These are phyloP conservation scores for Colletotrichum australisinense DNA, from an alignment of 2,329 filamentous ascomycete species.

Conservation along the genomic window DNA sequence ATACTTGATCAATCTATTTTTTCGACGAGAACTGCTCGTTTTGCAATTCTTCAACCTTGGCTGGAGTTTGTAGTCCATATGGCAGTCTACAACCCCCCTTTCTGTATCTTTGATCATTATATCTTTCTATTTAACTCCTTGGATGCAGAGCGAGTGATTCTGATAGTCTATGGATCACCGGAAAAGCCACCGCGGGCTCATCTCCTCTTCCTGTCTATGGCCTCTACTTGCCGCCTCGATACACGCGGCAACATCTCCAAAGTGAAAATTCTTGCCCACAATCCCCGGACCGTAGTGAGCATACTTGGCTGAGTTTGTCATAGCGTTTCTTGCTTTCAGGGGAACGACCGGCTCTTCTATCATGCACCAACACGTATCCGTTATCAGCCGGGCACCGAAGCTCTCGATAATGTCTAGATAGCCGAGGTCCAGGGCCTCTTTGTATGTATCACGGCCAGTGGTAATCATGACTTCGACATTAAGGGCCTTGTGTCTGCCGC, in stretches of 20 bases:
- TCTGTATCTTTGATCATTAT: too few relatives aligned
- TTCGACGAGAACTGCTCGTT: too few relatives aligned
- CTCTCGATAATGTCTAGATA: slow-evolving; percentile 43
- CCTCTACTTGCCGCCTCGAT: background rate
- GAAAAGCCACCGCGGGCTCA: background rate
- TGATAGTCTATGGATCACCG: background rate
- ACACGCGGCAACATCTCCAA: background rate
- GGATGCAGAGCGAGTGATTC: too few relatives aligned
- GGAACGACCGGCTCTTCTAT: slow-evolving; percentile 52
- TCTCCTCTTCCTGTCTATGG: background rate
- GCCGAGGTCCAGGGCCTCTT: slow-evolving; percentile 40
- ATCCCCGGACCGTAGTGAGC: slow-evolving; percentile 53
- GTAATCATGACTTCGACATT: slow-evolving; percentile 37
- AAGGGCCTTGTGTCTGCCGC: slow-evolving; percentile 39
- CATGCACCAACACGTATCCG: slow-evolving; percentile 62
- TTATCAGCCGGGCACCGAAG: slow-evolving; percentile 53
- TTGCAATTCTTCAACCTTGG: too few relatives aligned
- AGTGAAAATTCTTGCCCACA: slow-evolving; percentile 24
- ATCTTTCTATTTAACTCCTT: too few relatives aligned
- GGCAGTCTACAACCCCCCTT: too few relatives aligned
- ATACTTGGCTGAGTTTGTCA: slow-evolving; percentile 60
- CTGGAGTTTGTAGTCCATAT: too few relatives aligned
- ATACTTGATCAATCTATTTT: too few relatives aligned
- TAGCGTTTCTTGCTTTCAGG: slow-evolving; percentile 42
- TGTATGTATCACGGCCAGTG: background rate